Evolutionary conservation across 208 protist species (phyloP), one percentile per base, ranked within the genome.

Genomic region (Crithidia bombi): DNA sequence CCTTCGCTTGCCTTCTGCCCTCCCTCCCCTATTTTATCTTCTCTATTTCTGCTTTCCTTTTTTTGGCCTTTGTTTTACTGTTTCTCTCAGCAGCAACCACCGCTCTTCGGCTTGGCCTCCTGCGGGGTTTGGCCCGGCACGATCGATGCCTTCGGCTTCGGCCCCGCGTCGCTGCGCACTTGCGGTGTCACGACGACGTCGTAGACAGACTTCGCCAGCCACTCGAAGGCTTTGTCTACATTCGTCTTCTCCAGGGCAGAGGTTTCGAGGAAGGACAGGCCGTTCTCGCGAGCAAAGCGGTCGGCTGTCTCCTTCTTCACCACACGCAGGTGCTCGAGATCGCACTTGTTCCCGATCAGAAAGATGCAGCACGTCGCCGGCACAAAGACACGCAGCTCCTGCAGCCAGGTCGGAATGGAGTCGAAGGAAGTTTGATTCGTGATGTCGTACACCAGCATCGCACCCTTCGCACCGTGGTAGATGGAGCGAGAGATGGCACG

Each of bases 361-460:
- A 99, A 98, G 73, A 99, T 99, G 43, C 98, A 98, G 71, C 98
- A 98, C 59, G 97, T 98, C 59, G 86, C 82, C 10, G 94, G 91
- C n/a, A 98, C 98, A 71, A 99, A 98, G 47, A 98, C 92, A 49
- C 97, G 93, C 32, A 99, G 87, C 87, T 99, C 98, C 82, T 98
- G 98, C 52, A 99, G 92, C 98, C 98, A 99, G 30, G 96, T 95
- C 5, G 97, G 96, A 50, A 99, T 96, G 56, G 98, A 98, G 65
- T 99, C 97, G 79, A 98, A 99, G 11, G 98, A 98, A 11, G 75
- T 82, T 43, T 98, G 89, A 73, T 99, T 99, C 6, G 98, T 97
- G 73, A 99, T 99, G 90, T 99, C 98, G 79, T 99, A 99, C 33
- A 99, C 98, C 11, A 99, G 90, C 76, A 99, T 92, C 14, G 98